Evolutionary conservation across 139 green algal species (phyloP), one percentile per base, ranked within the genome.

Genomic region (Chlamydomonas incerta): DNA sequence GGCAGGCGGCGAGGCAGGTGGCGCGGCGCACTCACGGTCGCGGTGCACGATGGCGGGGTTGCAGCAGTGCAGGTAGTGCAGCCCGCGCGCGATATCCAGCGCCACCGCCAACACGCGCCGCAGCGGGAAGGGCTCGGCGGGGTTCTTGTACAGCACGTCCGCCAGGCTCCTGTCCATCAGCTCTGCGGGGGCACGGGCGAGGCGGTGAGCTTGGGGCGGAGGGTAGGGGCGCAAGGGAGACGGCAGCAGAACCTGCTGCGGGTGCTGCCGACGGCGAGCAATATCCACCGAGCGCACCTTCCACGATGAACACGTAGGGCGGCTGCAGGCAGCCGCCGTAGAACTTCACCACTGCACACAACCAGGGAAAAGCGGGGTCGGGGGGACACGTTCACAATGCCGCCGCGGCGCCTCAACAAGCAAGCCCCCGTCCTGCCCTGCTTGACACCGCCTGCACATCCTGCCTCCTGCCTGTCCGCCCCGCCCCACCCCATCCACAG

Each of bases 61-160:
- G 31, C 93, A 72, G 74, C 92, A 81, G 85, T 96, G 94, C 80
- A 96, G 86, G 86, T 95, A 95, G 29, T 87, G 69, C 88, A 96
- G 90, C 20, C 89, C 94, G 17, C 85, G 72, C 18, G 93, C 92
- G 29, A 96, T 81, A 55, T 95, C 94, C 67, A 76, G 62, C 24
- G 41, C 67, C n/a, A 75, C 74, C 0, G 33, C 23, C 31, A 91
- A 68, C 57, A 81, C 60, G 28, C 71, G 70, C 10, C 74, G 46
- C 9, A 89, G 60, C 21, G 87, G 87, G 20, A 95, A 58, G 33
- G 89, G 72, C 69, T 87, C 70, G 5, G 26, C 33, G 0, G 77
- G 28, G 29, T 21, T 37, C 57, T 60, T 60, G 37, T 90, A 81
- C 47, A 90, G 52, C 50, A 87, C 57, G 18, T 83, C 70, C 3